phyloP scores from a whole-genome alignment of 164 flowering plant species.

The Liquidambar formosana region DNA sequence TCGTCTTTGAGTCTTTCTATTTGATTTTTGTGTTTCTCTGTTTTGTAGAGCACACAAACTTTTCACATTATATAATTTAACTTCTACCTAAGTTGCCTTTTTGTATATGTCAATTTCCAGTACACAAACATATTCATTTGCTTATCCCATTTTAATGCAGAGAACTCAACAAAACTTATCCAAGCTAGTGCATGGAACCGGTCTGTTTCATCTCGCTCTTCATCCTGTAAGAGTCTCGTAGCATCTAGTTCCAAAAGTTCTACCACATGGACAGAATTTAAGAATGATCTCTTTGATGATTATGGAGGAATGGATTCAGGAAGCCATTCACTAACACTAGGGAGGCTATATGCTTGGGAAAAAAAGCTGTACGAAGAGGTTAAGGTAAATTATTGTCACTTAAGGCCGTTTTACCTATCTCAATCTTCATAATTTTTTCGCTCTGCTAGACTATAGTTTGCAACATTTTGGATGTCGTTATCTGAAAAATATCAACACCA shows the following conservation, averaged over 20 bases:
- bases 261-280: slow-evolving; percentile 68
- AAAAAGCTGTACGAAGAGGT: slow-evolving; percentile 96
- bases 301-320: slow-evolving; percentile 93
- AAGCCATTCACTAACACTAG: slow-evolving; percentile 84
- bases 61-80: background rate
- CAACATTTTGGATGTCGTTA: no score
- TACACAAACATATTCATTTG: background rate
- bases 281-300: slow-evolving; percentile 74
- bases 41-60: no score
- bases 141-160: slow-evolving; percentile 41
- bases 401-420: background rate
- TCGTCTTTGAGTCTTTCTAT: background rate
- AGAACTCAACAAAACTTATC: slow-evolving; percentile 76
- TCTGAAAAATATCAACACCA: no score
- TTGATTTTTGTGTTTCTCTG: background rate
- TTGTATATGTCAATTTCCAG: background rate
- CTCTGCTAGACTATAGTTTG: no score
- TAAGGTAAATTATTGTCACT: slow-evolving; percentile 49
- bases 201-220: slow-evolving; percentile 64
- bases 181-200: slow-evolving; percentile 78
- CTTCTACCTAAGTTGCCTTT: background rate
- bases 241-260: slow-evolving; percentile 68
- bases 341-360: slow-evolving; percentile 93
- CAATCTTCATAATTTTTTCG: no score
- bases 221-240: slow-evolving; percentile 75